phyloP scores from a whole-genome alignment of 1,139 yeast genomes.

The Suhomyces bokatorum region DNA sequence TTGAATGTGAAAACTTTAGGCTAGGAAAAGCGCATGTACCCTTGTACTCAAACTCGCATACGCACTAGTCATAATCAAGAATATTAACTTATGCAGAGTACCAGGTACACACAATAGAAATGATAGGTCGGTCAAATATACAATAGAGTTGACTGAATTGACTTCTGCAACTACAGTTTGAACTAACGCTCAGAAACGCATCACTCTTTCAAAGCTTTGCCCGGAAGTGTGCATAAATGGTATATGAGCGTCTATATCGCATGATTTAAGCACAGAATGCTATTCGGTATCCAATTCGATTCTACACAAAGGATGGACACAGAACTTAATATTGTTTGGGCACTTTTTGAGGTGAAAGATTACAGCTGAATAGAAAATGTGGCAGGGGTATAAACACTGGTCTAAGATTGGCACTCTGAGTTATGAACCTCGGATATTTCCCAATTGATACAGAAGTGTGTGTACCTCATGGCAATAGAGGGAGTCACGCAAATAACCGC shows the following conservation, averaged over 20 bases:
- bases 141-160: no score
- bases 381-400: slow-evolving; percentile 3
- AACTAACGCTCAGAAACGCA: background rate
- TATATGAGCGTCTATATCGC: slow-evolving; percentile 1
- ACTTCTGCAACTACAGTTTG: no score
- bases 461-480: slow-evolving; percentile 1
- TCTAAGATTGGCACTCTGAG: background rate
- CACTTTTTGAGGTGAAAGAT: background rate
- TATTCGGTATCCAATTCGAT: background rate
- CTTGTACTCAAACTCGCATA: background rate
- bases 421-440: slow-evolving; percentile 3
- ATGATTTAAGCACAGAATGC: slow-evolving; percentile 1
- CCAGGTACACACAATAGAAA: no score
- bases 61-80: background rate
- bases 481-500: slow-evolving; percentile 2
- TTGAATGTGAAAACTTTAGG: slow-evolving; percentile 1
- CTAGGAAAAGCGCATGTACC: slow-evolving; percentile 1
- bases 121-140: no score
- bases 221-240: slow-evolving; percentile 6
- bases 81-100: background rate
- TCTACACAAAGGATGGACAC: background rate
- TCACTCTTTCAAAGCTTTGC: no score
- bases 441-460: slow-evolving; percentile 1
- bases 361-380: slow-evolving; percentile 1
- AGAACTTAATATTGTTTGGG: background rate